These are phyloP conservation scores for Kazachstania sp. DNA, from an alignment of 1,139 yeast species.

Conservation along the genomic window DNA sequence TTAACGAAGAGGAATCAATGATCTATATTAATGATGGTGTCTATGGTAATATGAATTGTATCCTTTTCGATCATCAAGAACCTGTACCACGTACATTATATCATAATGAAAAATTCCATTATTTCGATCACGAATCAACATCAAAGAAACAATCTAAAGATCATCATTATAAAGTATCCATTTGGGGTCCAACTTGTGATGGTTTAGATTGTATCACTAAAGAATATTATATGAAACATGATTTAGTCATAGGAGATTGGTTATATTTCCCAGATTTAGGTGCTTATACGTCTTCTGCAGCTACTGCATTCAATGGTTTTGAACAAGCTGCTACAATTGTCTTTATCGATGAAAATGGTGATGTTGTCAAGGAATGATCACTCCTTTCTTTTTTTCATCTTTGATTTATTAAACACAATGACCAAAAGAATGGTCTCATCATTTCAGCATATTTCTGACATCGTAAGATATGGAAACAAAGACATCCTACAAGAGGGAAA, in stretches of 20 bases:
- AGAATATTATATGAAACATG: constrained; percentile 44
- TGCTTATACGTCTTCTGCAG: constrained; percentile 90
- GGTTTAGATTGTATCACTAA: constrained; percentile 79
- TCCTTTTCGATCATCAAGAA: constrained; percentile 81
- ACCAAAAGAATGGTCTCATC: too few relatives aligned
- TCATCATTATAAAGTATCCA: constrained; percentile 42
- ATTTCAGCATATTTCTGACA: background rate
- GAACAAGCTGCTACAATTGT: constrained; percentile 50
- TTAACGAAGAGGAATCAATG: constrained; percentile 34
- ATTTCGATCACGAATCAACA: constrained; percentile 30
- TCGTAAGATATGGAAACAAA: too few relatives aligned
- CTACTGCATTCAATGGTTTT: constrained; percentile 85
- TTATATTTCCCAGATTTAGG: constrained; percentile 76
- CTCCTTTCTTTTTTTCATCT: too few relatives aligned
- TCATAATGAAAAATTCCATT: constrained; percentile 43
- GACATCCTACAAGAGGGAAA: background rate
- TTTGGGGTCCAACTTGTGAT: constrained; percentile 99
- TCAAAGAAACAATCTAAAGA: constrained; percentile 8
- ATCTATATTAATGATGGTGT: constrained; percentile 90
- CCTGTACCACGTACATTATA: constrained; percentile 63
- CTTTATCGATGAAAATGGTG: constrained; percentile 39
- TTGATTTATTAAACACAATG: too few relatives aligned
- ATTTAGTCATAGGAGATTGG: constrained; percentile 86
- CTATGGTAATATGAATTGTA: constrained; percentile 91
- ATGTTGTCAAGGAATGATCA: background rate